Percentiles rank a stretch among this genome's conserved stretches.
Conservation (phyloP, 2,329 filamentous ascomycete species). For the Trematosphaeria pertusa region DNA sequence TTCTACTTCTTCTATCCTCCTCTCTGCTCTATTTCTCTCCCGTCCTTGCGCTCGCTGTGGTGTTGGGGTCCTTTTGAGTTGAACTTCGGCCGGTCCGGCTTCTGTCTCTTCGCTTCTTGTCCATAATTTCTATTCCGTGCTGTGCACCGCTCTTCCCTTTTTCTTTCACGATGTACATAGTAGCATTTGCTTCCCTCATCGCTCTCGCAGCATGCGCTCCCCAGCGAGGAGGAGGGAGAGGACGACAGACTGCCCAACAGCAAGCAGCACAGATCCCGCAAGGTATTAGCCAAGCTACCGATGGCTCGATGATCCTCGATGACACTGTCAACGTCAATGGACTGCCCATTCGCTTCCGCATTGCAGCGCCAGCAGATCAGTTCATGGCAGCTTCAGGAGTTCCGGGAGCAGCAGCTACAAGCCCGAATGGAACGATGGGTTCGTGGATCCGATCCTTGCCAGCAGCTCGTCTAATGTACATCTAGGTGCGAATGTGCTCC, state of each 20-base stretch:
- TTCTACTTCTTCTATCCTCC: constrained; percentile 9
- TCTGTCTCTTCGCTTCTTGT: constrained; percentile 13
- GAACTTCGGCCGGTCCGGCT: constrained; percentile 35
- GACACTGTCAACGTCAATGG: constrained; percentile 63
- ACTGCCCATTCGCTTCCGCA: constrained; percentile 63
- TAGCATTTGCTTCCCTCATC: constrained; percentile 26
- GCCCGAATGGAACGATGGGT: constrained; percentile 46
- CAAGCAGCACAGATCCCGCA: constrained; percentile 44
- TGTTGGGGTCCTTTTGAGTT: constrained; percentile 7
- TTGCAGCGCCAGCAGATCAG: constrained; percentile 61
- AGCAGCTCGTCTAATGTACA: too few species aligned
- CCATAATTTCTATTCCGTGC: constrained; percentile 26
- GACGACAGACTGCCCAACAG: constrained; percentile 39
- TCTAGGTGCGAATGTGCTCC: constrained; percentile 61
- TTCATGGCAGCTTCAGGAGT: constrained; percentile 61
- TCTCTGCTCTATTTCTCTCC: constrained; percentile 10
- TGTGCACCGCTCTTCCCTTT: constrained; percentile 14
- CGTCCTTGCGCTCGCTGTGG: constrained; percentile 6
- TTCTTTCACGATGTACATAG: constrained; percentile 25
- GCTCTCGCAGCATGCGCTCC: constrained; percentile 30
- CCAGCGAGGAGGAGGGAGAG: constrained; percentile 27
- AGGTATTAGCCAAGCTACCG: constrained; percentile 53
- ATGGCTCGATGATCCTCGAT: constrained; percentile 64
- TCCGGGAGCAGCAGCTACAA: constrained; percentile 51
- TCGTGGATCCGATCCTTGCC: too few species aligned